These are phyloP conservation scores for Hypoxylon sp. DNA, from an alignment of 2,329 filamentous ascomycete genomes.

Conservation along the genomic window DNA sequence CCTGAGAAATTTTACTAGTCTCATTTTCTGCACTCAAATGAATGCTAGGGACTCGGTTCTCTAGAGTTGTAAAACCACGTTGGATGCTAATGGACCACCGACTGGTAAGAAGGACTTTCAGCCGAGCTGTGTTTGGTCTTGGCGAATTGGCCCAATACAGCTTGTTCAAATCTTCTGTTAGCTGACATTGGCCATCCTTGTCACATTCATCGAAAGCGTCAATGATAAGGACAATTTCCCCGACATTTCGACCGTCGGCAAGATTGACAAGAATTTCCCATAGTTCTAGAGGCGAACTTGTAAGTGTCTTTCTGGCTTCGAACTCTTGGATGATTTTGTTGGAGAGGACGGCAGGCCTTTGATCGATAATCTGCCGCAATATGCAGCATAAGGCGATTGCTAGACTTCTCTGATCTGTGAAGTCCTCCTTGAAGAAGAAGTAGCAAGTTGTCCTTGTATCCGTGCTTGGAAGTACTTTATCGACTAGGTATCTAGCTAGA, in stretches of 20 bases:
- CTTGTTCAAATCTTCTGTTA: slow-evolving; percentile 49
- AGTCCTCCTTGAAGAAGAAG: slow-evolving; percentile 64
- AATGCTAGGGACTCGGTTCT: slow-evolving; percentile 47
- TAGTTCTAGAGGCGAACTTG: slow-evolving; percentile 52
- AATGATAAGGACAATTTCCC: slow-evolving; percentile 55
- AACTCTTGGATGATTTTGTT: slow-evolving; percentile 44
- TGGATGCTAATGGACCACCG: slow-evolving; percentile 55
- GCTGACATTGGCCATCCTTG: slow-evolving; percentile 25
- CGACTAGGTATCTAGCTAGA: slow-evolving; percentile 57
- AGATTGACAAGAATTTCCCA: slow-evolving; percentile 50
- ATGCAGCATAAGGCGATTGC: slow-evolving; percentile 55
- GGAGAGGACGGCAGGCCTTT: slow-evolving; percentile 47
- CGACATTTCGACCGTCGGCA: slow-evolving; percentile 20
- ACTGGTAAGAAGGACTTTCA: slow-evolving; percentile 60
- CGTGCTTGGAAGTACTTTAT: slow-evolving; percentile 48
- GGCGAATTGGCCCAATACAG: slow-evolving; percentile 43
- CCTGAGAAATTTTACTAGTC: slow-evolving; percentile 50
- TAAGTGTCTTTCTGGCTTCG: slow-evolving; percentile 31
- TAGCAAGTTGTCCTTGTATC: slow-evolving; percentile 54
- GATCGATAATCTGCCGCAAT: slow-evolving; percentile 58
- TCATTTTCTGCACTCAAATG: slow-evolving; percentile 54
- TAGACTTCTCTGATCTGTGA: slow-evolving; percentile 54
- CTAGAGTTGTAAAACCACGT: slow-evolving; percentile 45
- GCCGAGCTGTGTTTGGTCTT: not conserved
- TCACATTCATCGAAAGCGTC: slow-evolving; percentile 62